Conservation (phyloP, 164 flowering plant genomes). For the Vitis amurensis region DNA sequence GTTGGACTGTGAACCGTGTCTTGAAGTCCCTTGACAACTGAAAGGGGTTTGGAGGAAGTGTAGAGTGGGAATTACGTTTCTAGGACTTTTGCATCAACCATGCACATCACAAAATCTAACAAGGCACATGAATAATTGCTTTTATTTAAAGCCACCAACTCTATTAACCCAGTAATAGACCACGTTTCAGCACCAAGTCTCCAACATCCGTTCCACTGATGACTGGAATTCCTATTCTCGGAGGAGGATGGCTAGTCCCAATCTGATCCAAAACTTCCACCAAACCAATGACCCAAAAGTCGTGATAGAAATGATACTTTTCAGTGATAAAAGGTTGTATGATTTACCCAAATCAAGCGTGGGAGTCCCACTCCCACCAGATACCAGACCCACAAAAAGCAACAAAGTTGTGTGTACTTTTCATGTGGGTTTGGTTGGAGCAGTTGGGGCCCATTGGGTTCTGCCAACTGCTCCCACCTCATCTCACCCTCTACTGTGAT, state of each 20-base stretch:
- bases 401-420: neutral
- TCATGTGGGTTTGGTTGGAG: neutral
- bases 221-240: neutral
- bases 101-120: no score
- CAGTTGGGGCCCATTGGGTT: neutral
- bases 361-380: neutral
- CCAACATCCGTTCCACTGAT: no score
- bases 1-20: no score
- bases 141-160: no score
- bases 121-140: no score
- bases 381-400: conserved; percentile 4
- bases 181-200: no score
- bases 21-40: no score
- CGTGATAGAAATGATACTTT: neutral
- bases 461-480: neutral
- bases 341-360: neutral
- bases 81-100: no score
- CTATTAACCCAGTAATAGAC: no score
- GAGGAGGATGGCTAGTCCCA: neutral
- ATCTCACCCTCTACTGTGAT: neutral
- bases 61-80: no score
- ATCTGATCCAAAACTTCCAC: neutral
- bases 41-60: no score
- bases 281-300: conserved; percentile 1
- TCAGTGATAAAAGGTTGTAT: neutral